Percentiles rank a stretch among this genome's conserved stretches.
phyloP scores from a whole-genome alignment of 73 alveolate genomes.

The Paramecium biaurelia region DNA sequence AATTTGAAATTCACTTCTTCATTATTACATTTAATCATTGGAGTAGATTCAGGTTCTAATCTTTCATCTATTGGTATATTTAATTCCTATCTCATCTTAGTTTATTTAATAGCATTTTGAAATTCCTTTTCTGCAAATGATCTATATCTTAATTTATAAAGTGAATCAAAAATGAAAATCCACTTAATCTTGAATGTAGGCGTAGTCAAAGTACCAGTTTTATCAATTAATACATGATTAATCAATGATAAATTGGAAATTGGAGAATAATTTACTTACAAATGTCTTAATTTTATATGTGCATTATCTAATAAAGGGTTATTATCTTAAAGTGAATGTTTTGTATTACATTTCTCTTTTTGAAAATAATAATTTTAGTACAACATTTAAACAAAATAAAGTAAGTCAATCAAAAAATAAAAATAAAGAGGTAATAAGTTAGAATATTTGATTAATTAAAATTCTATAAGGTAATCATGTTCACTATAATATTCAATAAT shows the following conservation, averaged over 20 bases:
- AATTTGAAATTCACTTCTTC: not conserved
- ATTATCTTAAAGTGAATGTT: not conserved
- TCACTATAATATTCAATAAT: not conserved
- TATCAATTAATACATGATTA: slow-evolving; percentile 53
- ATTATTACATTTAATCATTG: not conserved
- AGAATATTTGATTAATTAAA: not conserved
- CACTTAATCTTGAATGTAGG: slow-evolving; percentile 26
- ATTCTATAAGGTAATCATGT: not conserved
- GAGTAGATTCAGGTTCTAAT: not conserved
- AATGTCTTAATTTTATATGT: not conserved
- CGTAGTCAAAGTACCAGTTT: slow-evolving; percentile 57
- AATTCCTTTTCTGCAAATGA: slow-evolving; percentile 28
- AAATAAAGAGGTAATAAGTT: slow-evolving; percentile 14
- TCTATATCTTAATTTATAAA: not conserved
- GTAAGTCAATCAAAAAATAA: not conserved
- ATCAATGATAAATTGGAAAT: slow-evolving; percentile 25
- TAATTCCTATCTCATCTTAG: not conserved
- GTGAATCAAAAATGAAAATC: not conserved
- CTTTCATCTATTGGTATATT: not conserved
- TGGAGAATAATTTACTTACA: not conserved
- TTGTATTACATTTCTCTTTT: not conserved
- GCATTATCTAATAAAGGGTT: not conserved
- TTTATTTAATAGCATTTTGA: not conserved
- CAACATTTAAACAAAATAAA: not conserved
- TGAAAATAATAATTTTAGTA: not conserved